These are phyloP conservation scores for Termitomyces sp. DNA, from an alignment of 1,284 basidiomycete species.

Conservation along the genomic window DNA sequence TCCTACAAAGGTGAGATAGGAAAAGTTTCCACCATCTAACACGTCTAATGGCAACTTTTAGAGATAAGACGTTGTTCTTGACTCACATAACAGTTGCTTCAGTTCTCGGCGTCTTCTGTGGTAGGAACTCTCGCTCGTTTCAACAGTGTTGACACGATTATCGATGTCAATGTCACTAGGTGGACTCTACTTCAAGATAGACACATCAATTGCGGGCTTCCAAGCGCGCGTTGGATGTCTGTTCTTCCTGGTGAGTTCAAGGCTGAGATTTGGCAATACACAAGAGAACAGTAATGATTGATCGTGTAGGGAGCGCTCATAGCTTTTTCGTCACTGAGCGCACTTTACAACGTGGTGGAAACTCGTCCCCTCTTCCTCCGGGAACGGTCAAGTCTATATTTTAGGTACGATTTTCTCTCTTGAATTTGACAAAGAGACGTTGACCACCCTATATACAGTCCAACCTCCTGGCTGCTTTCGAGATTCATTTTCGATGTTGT, in stretches of 20 bases:
- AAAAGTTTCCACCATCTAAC: not conserved
- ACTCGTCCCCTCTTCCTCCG: conserved; percentile 80
- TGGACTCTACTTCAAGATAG: conserved; percentile 79
- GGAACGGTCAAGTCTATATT: conserved; percentile 78
- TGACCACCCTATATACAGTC: conserved; percentile 36
- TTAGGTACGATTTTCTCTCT: conserved; percentile 43
- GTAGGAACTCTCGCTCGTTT: conserved; percentile 31
- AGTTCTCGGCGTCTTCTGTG: conserved; percentile 76
- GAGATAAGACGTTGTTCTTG: conserved; percentile 78
- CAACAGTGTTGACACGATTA: not conserved
- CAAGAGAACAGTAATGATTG: not conserved
- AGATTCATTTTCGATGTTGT: conserved; percentile 81
- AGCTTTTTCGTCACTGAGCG: conserved; percentile 83
- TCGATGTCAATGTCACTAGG: conserved; percentile 35
- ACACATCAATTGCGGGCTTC: conserved; percentile 81
- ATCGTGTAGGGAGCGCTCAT: conserved; percentile 67
- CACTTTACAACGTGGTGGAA: conserved; percentile 81
- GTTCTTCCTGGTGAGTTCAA: conserved; percentile 77
- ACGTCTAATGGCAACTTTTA: conserved; percentile 20
- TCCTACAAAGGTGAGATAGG: conserved; percentile 53
- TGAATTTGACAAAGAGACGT: not conserved
- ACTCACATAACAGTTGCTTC: conserved; percentile 69
- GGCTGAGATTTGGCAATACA: not conserved
- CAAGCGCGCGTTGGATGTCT: conserved; percentile 87
- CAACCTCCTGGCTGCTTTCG: conserved; percentile 83